Evolutionary conservation across 1,284 basidiomycete genomes (phyloP), one percentile per base, ranked within the genome.

Genomic region (Phlebopus sp.): DNA sequence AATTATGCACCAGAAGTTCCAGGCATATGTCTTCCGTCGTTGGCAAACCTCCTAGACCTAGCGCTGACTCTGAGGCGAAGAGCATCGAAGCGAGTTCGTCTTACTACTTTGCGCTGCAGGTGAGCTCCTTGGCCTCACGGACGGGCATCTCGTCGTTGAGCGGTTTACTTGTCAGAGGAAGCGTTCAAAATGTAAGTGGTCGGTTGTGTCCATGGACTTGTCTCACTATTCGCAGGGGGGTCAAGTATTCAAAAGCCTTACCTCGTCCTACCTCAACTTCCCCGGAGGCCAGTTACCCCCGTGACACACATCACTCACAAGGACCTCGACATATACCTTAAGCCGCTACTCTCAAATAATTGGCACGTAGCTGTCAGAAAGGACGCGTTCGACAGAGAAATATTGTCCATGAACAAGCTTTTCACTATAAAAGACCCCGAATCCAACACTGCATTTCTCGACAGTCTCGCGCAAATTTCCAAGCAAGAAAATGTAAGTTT

Each of bases 401-500:
- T 53, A 49, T 50, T 52, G 32, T 53, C 47, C 39, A 50, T 55
- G 47, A 57, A 54, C 43, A 69, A 66, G 44, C 59, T 50, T 10
- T 65, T 66, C 39, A 46, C 11, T 4, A 67, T 72, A 53, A 50
- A 52, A 30, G 34, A 45, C n/a, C 58, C 54, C 18, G 47, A 52
- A 8, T 42, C 47, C 6, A 58, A 62, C 11, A 52, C 63, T 41
- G 55, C 44, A 5, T 73, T 72, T 50, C 57, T 66, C 18, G 49
- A 58, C 7, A 56, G 54, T 7, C 46, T 71, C 15, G 57, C 47
- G 2, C 52, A 49, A 15, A 42, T 70, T 21, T 60, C 64, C 9
- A 42, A 60, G 1, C 50, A 56, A 36, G 69, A 70, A 45, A 53
- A 66, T 27, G 70, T 70, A 54, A 51, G 71, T 59, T 7, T 31